Evolutionary conservation across 345 rosid species (phyloP), one percentile per base, ranked within the genome.

Genomic region (Corchorus capsularis): DNA sequence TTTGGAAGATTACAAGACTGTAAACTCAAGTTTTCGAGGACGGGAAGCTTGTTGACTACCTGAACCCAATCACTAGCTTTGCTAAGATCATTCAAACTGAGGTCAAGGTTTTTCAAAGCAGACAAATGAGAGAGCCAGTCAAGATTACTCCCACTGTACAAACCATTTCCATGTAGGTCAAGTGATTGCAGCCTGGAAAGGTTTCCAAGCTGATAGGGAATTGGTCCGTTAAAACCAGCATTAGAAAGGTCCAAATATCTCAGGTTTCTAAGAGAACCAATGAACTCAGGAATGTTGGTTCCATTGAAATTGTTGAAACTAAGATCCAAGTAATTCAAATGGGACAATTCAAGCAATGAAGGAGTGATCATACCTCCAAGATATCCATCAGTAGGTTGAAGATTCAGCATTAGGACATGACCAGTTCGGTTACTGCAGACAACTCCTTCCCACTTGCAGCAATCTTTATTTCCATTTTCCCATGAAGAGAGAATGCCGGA

Each of bases 401-500:
- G 75, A 59, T 59, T 14, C 8, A 72, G 64, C 66, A 3, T 27
- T 5, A 35, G 6, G 13, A 72, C 11, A 43, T 72, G 75, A 59
- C 53, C 65, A 15, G 75, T 73, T 14, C 5, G 8, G 71, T 74
- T 50, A 63, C 59, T 52, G 60, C 82, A 79, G 14, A 19, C n/a
- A 9, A 79, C 62, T 2, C 82, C 75, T 15, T 1, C 8, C 82
- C 82, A 79, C 20, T 50, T 59, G 45, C 81, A 79, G 46, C 81
- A 74, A n/a, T 79, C 71, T 8, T 15, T 15, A 59, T 12, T 54
- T 22, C 54, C 57, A 47, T 53, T 69, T 8, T 78, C 82, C 76
- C 46, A 72, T 46, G 54, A 63, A 59, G 27, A 73, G 54, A 67
- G 13, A 6, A 12, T 52, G 2, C 41, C 46, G 9, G 11, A 6